Conservation (phyloP, 495 filamentous ascomycete species). For the Penicillium chermesinum region DNA sequence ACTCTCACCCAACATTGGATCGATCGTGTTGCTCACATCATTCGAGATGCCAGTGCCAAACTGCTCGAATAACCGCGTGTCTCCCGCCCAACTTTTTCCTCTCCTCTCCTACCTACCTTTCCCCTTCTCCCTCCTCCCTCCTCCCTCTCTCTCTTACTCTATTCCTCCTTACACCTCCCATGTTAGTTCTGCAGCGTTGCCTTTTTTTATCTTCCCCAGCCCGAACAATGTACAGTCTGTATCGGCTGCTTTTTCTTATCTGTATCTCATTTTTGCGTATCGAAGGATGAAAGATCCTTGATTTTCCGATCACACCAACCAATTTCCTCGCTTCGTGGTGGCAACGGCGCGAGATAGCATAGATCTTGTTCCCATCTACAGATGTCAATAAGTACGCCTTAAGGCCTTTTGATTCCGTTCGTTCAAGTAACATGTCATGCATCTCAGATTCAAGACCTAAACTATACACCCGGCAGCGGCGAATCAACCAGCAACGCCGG, state of each 20-base stretch:
- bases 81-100: conserved; percentile 1
- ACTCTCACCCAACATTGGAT: conserved; percentile 62
- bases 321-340: background rate
- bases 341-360: background rate
- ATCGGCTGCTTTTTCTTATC: conserved; percentile 8
- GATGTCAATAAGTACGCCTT: conserved; percentile 3
- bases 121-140: background rate
- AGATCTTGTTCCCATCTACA: conserved; percentile 17
- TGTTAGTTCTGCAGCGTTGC: conserved; percentile 3
- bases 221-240: conserved; percentile 24
- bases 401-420: background rate
- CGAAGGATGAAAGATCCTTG: conserved; percentile 6
- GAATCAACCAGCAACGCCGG: conserved; percentile 27
- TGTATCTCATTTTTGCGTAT: conserved; percentile 15
- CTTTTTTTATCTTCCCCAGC: conserved; percentile 8
- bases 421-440: background rate
- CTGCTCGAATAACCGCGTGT: conserved; percentile 41
- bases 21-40: conserved; percentile 62
- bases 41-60: conserved; percentile 60
- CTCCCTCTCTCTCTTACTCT: conserved; percentile 1
- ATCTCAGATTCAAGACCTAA: background rate
- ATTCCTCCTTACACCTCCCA: conserved; percentile 12
- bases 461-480: conserved; percentile 13
- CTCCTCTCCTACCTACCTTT: background rate
- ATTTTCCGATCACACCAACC: conserved; percentile 4